A percentile compares a stretch with the other conserved stretches of the same genome.
Conservation (phyloP, 352 stramenopile genomes). For the Globisporangium viniferum region DNA sequence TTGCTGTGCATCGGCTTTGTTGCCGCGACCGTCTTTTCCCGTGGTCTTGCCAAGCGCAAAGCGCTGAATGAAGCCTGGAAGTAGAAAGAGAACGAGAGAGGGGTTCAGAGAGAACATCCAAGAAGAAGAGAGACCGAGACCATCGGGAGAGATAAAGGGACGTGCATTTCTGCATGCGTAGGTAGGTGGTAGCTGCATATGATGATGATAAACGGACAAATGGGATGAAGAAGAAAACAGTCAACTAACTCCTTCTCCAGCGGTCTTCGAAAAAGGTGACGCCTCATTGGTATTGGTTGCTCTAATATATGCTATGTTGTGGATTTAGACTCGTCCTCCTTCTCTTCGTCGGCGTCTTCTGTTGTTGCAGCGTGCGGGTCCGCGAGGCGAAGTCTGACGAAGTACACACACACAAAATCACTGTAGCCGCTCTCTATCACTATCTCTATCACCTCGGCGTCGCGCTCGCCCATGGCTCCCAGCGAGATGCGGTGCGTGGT, state of each 20-base stretch:
- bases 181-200: constrained; percentile 9
- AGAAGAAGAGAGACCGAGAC: background rate
- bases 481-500: constrained; percentile 54
- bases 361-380: constrained; percentile 22
- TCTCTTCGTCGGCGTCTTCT: constrained; percentile 3
- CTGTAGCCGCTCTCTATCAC: constrained; percentile 60
- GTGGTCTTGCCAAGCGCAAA: constrained; percentile 67
- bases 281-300: background rate
- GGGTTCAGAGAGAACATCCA: background rate
- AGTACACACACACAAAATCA: constrained; percentile 73
- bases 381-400: constrained; percentile 25
- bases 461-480: constrained; percentile 2
- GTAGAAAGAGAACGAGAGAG: constrained; percentile 27
- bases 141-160: constrained; percentile 1
- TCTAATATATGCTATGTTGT: constrained; percentile 9
- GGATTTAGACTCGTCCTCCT: background rate
- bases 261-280: background rate
- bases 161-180: constrained; percentile 6
- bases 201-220: constrained; percentile 10
- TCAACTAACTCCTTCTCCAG: background rate
- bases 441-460: constrained; percentile 57
- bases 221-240: constrained; percentile 2
- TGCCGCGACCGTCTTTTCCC: constrained; percentile 63
- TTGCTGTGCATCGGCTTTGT: constrained; percentile 88
- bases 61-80: constrained; percentile 81